These are phyloP conservation scores for Sarocladium strictum DNA, from an alignment of 2,329 filamentous ascomycete species.

Conservation along the genomic window DNA sequence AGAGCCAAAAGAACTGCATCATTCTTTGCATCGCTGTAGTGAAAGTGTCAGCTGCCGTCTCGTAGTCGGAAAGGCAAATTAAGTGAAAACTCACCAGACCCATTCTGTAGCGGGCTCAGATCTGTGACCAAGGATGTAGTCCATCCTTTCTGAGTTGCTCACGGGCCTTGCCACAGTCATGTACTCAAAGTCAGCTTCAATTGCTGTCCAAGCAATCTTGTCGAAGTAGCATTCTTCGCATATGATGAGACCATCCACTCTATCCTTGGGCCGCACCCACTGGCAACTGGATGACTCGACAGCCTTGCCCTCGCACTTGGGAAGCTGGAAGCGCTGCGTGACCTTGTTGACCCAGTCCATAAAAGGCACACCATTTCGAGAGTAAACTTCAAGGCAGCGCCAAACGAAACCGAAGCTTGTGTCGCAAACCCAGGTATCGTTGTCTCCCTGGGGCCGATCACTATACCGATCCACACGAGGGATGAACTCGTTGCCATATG, in stretches of 20 bases:
- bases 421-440: constrained; percentile 28
- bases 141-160: constrained; percentile 4
- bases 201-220: constrained; percentile 22
- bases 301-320: constrained; percentile 23
- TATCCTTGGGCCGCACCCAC: constrained; percentile 21
- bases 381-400: constrained; percentile 15
- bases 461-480: constrained; percentile 9
- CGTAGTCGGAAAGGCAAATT: background rate
- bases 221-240: constrained; percentile 31
- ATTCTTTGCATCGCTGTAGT: constrained; percentile 15
- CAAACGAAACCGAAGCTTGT: constrained; percentile 20
- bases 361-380: constrained; percentile 11
- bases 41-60: background rate
- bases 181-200: constrained; percentile 23
- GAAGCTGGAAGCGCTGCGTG: constrained; percentile 18
- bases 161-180: constrained; percentile 2
- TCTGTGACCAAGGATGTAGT: constrained; percentile 15
- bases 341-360: constrained; percentile 23
- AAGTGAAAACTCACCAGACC: constrained; percentile 15
- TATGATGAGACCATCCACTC: constrained; percentile 20
- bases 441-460: constrained; percentile 16
- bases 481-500: constrained; percentile 25
- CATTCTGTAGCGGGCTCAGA: constrained; percentile 16
- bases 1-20: constrained; percentile 21
- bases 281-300: constrained; percentile 16